These are phyloP conservation scores for Maudiozyma humilis DNA, from an alignment of 1,139 yeast genomes.

Conservation along the genomic window DNA sequence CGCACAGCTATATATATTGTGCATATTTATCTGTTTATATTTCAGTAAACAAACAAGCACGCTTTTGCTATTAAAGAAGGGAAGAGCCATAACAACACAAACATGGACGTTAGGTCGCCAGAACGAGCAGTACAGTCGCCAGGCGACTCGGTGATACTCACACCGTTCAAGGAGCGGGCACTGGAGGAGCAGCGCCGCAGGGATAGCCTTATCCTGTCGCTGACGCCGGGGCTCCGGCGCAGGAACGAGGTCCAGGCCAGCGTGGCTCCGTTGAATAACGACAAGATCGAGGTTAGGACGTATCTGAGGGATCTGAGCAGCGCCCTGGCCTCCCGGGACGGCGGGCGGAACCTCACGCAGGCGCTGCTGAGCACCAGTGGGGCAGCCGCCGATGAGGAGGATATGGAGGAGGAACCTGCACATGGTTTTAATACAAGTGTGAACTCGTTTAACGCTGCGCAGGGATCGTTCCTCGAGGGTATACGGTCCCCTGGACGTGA, in stretches of 20 bases:
- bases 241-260: conserved; percentile 10
- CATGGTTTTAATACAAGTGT: not conserved
- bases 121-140: conserved; percentile 5
- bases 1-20: not conserved
- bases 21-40: not conserved
- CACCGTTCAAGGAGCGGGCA: conserved; percentile 23
- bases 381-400: no score
- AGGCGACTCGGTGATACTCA: conserved; percentile 11
- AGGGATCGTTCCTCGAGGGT: no score
- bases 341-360: conserved; percentile 9
- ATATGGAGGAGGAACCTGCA: not conserved
- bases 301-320: conserved; percentile 23
- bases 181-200: conserved; percentile 17
- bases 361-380: conserved; percentile 2
- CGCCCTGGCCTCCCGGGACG: conserved; percentile 18
- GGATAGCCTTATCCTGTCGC: conserved; percentile 16
- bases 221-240: conserved; percentile 21
- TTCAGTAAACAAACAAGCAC: not conserved
- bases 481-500: no score
- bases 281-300: conserved; percentile 14
- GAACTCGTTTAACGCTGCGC: no score
- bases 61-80: not conserved
- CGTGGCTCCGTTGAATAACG: conserved; percentile 12
- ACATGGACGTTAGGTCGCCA: conserved; percentile 9
- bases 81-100: not conserved